These are phyloP conservation scores for Trypanosoma mega DNA, from an alignment of 208 protist genomes.

Conservation along the genomic window DNA sequence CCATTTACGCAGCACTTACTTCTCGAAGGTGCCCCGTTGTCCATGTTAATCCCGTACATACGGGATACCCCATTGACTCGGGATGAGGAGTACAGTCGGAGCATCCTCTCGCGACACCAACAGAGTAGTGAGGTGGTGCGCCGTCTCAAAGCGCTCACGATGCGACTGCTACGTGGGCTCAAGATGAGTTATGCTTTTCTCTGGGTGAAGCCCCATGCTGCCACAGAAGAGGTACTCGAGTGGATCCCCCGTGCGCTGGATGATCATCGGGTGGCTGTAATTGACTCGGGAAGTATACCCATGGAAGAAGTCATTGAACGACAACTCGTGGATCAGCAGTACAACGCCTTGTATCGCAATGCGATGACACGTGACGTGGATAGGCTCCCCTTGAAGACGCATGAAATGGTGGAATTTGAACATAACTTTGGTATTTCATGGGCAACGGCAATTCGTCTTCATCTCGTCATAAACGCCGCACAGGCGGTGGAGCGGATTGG, in stretches of 20 bases:
- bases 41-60: constrained; percentile 26
- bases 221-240: constrained; percentile 36
- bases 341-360: constrained; percentile 66
- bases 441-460: constrained; percentile 59
- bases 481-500: constrained; percentile 53
- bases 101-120: constrained; percentile 22
- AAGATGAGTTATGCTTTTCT: constrained; percentile 74
- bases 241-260: constrained; percentile 44
- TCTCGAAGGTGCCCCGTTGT: constrained; percentile 44
- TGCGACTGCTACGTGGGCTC: constrained; percentile 24
- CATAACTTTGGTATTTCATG: constrained; percentile 59
- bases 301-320: constrained; percentile 42
- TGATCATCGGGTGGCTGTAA: constrained; percentile 45
- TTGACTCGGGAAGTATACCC: constrained; percentile 40
- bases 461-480: constrained; percentile 66
- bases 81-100: constrained; percentile 21
- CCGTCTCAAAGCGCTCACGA: constrained; percentile 32
- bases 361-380: constrained; percentile 43
- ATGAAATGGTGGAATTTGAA: constrained; percentile 49
- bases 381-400: constrained; percentile 52
- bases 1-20: constrained; percentile 45
- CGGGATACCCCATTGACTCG: constrained; percentile 2
- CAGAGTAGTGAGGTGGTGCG: constrained; percentile 41
- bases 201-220: constrained; percentile 75
- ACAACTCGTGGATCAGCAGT: constrained; percentile 56